Base-by-base conservation (phyloP, 768 basidiomycete genomes). In the Phylloporus arenicola region DNA sequence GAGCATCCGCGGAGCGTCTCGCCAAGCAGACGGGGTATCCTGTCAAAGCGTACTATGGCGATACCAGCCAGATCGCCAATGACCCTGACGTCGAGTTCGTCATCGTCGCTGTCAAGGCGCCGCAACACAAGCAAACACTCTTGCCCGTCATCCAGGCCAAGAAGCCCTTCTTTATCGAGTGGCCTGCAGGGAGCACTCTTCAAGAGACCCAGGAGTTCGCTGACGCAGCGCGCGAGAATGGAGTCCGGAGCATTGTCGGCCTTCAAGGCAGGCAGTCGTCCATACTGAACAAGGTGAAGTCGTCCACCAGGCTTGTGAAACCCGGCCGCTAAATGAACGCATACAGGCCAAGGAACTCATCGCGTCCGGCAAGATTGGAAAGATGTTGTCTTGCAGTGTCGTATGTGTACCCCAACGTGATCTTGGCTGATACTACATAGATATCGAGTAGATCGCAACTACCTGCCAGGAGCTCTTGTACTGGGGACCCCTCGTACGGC, bases 21-120 rank as follows among this genome's bases (percentile, higher is more conserved):
- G 38, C 53, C 16, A 22, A 51, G 19, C 19, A 50, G 35, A 55
- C 47, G 1, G 19, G 27, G 0, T 24, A 43, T 45, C 48, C 52
- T 24, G 41, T 55, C 40, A 55, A 55, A 25, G 52, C 48, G 3
- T 54, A 54, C 41, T 31, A 43, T 4, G 55, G 52, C 10, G 54
- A 56, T 24, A 54, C 52, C 9, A n/a, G 44, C 14, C 52, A 54
- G 34, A 54, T 56, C 13, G 55, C 55, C 17, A 55, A 39, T 25
- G 55, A 56, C 43, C 47, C 55, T 19, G 55, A 56, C 19, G 53
- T 56, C 20, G 47, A 56, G 11, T 43, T 56, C 14, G 52, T 56
- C 40, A 17, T 56, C 44, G 54, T 56, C 27, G 39, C 48, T 3
- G 55, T 50, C 45, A 55, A 43, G 31, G 52, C 52, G 5, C 53